Base-by-base conservation (phyloP, 441 rosid genomes). In the Syzygium malaccense region DNA sequence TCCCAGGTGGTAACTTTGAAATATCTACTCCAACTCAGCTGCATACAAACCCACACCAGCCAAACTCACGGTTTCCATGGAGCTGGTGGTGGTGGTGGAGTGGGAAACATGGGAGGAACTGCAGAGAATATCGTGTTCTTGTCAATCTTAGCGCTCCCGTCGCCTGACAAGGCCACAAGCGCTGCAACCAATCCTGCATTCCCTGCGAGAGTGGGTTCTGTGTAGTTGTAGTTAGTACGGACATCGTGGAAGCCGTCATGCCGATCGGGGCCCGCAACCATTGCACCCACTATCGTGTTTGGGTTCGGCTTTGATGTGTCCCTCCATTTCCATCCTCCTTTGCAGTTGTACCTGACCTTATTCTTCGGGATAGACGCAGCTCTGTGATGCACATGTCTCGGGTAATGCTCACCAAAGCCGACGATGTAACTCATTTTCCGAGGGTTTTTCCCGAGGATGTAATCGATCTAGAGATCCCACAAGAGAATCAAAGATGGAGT, bases 181-280 rank as follows among this genome's bases (percentile, higher is more conserved):
- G 99, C 98, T 6, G 98, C 97, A 78, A 96, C 99, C 88, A 97
- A 88, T 86, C 99, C 99, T 4, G 99, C 99, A 84, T 98, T 98
- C 33, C 99, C 98, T 3, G 97, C 98, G 66, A 98, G 93, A 17
- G 97, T 98, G n/a, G 99, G 99, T 88, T 96, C 99, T 3, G 99
- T 96, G 93, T 98, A 98, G 92, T 97, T 98, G 93, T 95, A 96
- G 93, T 98, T 95, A 20, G 93, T 90, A 17, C 98, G 96, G 86
- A 97, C 94, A 48, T 97, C 99, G 20, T 85, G 97, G 93, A 98
- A 97, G 53, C 96, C 98, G 14, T 97, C 99, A 1, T 89, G 94
- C 93, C 91, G 93, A 92, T 96, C 99, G 26, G 99, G 99, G 57
- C 99, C 98, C 80, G 98, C 99, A 91, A 98, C 99, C 99, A 98